Percentiles rank a stretch among this genome's conserved stretches.
Evolutionary conservation across 768 basidiomycete genomes (phyloP).

Genomic region (Thelephora aurantiotincta): DNA sequence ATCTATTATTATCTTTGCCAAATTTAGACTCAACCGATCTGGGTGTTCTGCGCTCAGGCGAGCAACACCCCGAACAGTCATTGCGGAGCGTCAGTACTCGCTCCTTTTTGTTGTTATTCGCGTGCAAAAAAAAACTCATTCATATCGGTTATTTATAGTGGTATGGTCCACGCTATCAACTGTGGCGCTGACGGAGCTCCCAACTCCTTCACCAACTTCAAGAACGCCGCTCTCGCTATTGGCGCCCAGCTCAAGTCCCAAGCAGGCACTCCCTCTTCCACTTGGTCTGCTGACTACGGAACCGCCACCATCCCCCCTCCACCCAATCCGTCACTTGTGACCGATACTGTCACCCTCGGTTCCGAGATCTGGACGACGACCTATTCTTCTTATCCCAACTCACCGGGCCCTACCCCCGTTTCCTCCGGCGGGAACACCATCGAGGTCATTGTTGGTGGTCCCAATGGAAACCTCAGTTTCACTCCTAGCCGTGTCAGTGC

Average conservation of each 20-base stretch:
- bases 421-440: slow-evolving; percentile 30
- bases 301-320: slow-evolving; percentile 35
- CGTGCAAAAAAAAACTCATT: neutral
- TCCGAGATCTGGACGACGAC: slow-evolving; percentile 38
- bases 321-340: slow-evolving; percentile 27
- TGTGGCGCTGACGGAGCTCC: slow-evolving; percentile 36
- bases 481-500: slow-evolving; percentile 36
- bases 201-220: slow-evolving; percentile 51
- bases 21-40: slow-evolving; percentile 35
- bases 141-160: slow-evolving; percentile 9
- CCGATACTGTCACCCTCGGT: slow-evolving; percentile 26
- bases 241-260: slow-evolving; percentile 34
- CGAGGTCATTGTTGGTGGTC: slow-evolving; percentile 41
- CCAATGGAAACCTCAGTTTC: slow-evolving; percentile 29
- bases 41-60: slow-evolving; percentile 46
- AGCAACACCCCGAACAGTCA: slow-evolving; percentile 35
- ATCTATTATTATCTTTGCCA: neutral
- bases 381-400: slow-evolving; percentile 40
- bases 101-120: neutral
- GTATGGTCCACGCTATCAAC: slow-evolving; percentile 60
- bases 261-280: slow-evolving; percentile 20
- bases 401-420: slow-evolving; percentile 39
- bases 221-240: slow-evolving; percentile 38
- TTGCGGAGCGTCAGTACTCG: slow-evolving; percentile 25
- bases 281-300: slow-evolving; percentile 34